phyloP scores from a whole-genome alignment of 768 basidiomycete genomes.

The Astraeus odoratus region DNA sequence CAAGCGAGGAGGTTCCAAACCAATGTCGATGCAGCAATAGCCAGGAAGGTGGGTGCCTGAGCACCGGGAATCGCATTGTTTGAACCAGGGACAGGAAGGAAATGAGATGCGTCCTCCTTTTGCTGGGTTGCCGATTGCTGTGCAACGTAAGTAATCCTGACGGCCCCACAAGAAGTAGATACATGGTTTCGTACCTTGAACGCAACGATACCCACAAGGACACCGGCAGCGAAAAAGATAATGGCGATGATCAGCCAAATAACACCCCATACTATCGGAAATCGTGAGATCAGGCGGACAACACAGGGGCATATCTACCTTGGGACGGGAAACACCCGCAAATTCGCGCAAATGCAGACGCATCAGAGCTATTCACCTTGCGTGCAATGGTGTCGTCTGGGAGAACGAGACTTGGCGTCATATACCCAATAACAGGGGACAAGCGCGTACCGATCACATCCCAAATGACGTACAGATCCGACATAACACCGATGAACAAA shows the following conservation, averaged over 20 bases:
- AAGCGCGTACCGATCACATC: conserved; percentile 70
- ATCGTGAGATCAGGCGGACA: conserved; percentile 5
- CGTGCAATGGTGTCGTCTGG: conserved; percentile 78
- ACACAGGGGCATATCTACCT: conserved; percentile 35
- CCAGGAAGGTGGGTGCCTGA: conserved; percentile 16
- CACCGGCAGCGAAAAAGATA: conserved; percentile 64
- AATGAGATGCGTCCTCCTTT: conserved; percentile 41
- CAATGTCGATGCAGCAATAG: conserved; percentile 16
- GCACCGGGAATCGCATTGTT: conserved; percentile 28
- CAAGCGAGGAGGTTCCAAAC: conserved; percentile 21
- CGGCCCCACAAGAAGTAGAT: not conserved
- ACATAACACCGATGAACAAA: conserved; percentile 83
- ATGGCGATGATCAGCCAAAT: conserved; percentile 78
- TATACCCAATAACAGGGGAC: not conserved
- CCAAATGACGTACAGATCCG: conserved; percentile 82
- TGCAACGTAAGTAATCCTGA: not conserved
- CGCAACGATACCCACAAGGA: conserved; percentile 70
- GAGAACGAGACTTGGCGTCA: not conserved
- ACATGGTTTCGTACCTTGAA: conserved; percentile 61
- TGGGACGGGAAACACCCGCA: conserved; percentile 83
- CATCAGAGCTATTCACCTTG: conserved; percentile 84
- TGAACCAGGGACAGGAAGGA: conserved; percentile 56
- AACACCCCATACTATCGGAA: conserved; percentile 70
- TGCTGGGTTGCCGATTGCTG: conserved; percentile 61
- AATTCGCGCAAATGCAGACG: conserved; percentile 74